Conservation (phyloP, 805 yeast genomes). For the Cyberlindnera nakhonratchasimensis region DNA sequence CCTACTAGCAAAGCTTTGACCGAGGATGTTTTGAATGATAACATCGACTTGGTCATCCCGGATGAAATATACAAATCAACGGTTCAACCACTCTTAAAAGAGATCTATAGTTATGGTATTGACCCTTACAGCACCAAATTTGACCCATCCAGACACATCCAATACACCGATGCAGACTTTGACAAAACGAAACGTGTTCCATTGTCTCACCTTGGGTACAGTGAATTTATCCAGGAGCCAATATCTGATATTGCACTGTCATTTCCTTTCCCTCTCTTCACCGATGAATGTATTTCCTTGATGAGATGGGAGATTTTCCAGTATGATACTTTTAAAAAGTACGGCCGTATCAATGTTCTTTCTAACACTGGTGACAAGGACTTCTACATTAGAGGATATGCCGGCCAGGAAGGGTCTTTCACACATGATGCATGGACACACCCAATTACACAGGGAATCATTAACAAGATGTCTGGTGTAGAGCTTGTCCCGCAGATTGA, state of each 20-base stretch:
- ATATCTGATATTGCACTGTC: constrained; percentile 53
- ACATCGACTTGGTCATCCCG: constrained; percentile 15
- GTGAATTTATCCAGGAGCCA: constrained; percentile 37
- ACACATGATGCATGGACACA: constrained; percentile 56
- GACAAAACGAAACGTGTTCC: constrained; percentile 36
- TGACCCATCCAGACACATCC: constrained; percentile 37
- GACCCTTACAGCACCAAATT: constrained; percentile 28
- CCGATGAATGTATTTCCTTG: constrained; percentile 54
- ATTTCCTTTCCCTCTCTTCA: constrained; percentile 58
- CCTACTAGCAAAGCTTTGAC: constrained; percentile 3
- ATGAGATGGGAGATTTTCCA: constrained; percentile 54
- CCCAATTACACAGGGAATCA: constrained; percentile 50
- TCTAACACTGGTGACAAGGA: constrained; percentile 48
- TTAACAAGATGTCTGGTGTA: constrained; percentile 49
- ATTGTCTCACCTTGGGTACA: constrained; percentile 48
- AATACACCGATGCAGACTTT: constrained; percentile 36
- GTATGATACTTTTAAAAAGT: constrained; percentile 42
- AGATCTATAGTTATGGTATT: constrained; percentile 18
- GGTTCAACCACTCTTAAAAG: constrained; percentile 13
- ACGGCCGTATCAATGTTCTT: constrained; percentile 40
- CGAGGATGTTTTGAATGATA: constrained; percentile 17
- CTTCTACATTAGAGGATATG: constrained; percentile 48
- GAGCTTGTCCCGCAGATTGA: constrained; percentile 31
- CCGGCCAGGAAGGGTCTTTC: constrained; percentile 41
- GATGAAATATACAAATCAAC: constrained; percentile 10